Base-by-base conservation (phyloP, 1,139 yeast genomes). In the Blastobotrys arbuscula region DNA sequence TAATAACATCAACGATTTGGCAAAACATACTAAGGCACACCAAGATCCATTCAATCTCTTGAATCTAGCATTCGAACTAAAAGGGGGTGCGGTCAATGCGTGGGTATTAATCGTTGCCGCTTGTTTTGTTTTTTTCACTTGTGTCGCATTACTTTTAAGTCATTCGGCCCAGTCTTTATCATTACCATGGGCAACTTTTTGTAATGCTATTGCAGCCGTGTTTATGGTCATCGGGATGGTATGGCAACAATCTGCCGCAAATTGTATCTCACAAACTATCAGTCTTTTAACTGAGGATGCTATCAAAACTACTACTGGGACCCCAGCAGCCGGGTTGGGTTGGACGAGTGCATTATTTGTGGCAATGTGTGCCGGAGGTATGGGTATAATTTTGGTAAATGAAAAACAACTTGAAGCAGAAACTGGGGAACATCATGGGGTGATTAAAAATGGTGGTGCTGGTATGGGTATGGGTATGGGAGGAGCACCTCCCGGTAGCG, bases 231-330 rank as follows among this genome's bases (percentile, higher is more conserved):
- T 61, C 8, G 58, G 56, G 24, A 54, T 61, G 59, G 54, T 58
- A 13, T 61, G 64, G 61, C 65, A 61, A 44, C 64, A 61, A 47
- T 53, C 57, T 15, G 41, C 54, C 12, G 56, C 54, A 21, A 48
- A 49, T 36, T 52, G 55, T 15, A 51, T 57, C 13, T 43, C 50
- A 12, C 39, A 47, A 16, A 50, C 54, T 7, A 42, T 56, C 18
- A 44, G 44, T 35, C 48, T 52, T 28, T 37, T 60, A 15, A 44
- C 56, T 1, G 50, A 50, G 18, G 35, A 48, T 34, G 50, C 55
- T 2, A 47, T 55, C 3, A 31, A 37, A 15, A 53, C 52, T 8
- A 43, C 41, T 9, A 12, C 50, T 15, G 62, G 62, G 1, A 47
- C 49, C 9, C 39, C 56, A 9, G 53, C 49, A 2, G 56, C 59